Base-by-base conservation (phyloP, 768 basidiomycete genomes). In the Dioszegia hungarica region DNA sequence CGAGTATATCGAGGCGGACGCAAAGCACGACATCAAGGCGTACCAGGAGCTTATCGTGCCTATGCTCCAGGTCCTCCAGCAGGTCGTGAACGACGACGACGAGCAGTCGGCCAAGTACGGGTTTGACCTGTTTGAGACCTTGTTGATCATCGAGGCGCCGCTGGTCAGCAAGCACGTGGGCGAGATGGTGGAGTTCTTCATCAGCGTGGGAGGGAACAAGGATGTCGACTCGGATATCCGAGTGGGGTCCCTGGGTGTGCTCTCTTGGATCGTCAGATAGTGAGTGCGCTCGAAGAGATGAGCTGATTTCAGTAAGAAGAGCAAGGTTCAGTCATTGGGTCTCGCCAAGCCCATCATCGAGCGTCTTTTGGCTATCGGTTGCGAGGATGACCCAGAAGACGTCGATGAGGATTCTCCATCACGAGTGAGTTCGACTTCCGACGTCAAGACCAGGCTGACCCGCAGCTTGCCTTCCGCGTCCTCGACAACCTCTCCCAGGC, bases 221-320 rank as follows among this genome's bases (percentile, higher is more conserved):
- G 77, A 79, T 11, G 85, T 86, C 67, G 88, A 89, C 41, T 77
- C 79, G 45, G 90, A 89, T 49, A 83, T 95, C 57, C 87, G 95
- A 56, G 83, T 92, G 58, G 86, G 95, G 65, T 86, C 88, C 10
- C 82, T 99, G 36, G 98, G 97, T 69, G 88, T 89, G 6, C 83
- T 99, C 9, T 88, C 90, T 71, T 98, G 93, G 93, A 90, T 92
- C 8, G 86, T 98, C 52, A 88, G 93, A 81, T 98, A 98, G 91
- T 86, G 68, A 67, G 86, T 78, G n/a, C n/a, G n/a, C n/a, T n/a
- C n/a, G n/a, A n/a, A n/a, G n/a, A n/a, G n/a, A n/a, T n/a, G n/a
- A n/a, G n/a, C 64, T 66, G 44, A 51, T 57, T 45, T 29, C 67
- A 93, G 90, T 80, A 99, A 98, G 85, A 97, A 97, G 79, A 86